Evolutionary conservation across 768 basidiomycete species (phyloP).

Genomic region (Serpula lacrymans): DNA sequence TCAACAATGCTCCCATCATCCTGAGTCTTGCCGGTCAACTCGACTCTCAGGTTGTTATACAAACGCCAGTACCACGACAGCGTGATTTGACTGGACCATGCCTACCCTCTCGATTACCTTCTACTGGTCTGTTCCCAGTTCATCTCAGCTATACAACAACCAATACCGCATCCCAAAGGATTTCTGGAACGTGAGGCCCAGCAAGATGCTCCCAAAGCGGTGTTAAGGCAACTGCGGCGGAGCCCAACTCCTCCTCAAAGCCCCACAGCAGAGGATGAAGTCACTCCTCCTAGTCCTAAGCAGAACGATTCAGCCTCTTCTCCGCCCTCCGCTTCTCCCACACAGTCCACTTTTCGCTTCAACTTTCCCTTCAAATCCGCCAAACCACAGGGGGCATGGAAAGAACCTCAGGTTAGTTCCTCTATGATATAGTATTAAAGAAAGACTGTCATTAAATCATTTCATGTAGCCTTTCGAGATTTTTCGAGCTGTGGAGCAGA

Average conservation of each 20-base stretch:
- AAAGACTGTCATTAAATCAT: constrained; percentile 1
- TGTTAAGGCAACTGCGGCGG: constrained; percentile 51
- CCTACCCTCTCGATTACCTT: constrained; percentile 68
- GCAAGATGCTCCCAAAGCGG: constrained; percentile 50
- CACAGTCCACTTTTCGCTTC: constrained; percentile 11
- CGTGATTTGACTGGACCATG: constrained; percentile 50
- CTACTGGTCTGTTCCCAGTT: constrained; percentile 43
- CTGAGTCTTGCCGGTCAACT: constrained; percentile 24
- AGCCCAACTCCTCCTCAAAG: constrained; percentile 37
- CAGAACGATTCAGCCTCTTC: constrained; percentile 14
- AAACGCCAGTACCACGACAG: constrained; percentile 30
- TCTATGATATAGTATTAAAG: neutral
- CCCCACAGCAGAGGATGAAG: constrained; percentile 14
- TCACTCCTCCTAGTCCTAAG: constrained; percentile 7
- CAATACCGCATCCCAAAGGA: constrained; percentile 41
- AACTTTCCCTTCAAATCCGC: constrained; percentile 9
- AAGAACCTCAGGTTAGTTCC: constrained; percentile 47
- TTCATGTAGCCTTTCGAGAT: constrained; percentile 55
- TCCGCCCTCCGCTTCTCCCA: constrained; percentile 19
- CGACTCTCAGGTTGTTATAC: constrained; percentile 11
- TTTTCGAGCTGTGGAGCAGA: constrained; percentile 79
- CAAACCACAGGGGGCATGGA: constrained; percentile 34
- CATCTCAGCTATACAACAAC: constrained; percentile 12
- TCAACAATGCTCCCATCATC: constrained; percentile 50
- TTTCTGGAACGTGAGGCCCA: constrained; percentile 74